Percentiles rank a stretch among this genome's conserved stretches.
Conservation (phyloP, 2,329 filamentous ascomycete genomes). For the Trichoderma koningiopsis region DNA sequence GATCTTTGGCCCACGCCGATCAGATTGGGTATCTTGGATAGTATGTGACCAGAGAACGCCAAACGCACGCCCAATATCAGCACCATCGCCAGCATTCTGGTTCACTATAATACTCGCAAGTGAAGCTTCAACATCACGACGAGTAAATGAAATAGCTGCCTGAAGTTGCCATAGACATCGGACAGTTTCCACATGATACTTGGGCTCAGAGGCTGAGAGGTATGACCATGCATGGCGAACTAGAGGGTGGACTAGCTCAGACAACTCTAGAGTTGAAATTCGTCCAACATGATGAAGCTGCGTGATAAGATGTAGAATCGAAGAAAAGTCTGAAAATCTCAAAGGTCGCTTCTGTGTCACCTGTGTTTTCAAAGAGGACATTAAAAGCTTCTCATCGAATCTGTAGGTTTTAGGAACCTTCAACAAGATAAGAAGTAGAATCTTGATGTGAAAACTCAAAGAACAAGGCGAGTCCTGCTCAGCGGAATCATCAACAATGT, state of each 20-base stretch:
- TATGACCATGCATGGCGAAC: constrained; percentile 77
- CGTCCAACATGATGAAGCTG: constrained; percentile 58
- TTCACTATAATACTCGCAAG: constrained; percentile 69
- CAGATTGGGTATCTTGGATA: constrained; percentile 60
- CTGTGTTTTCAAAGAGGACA: constrained; percentile 54
- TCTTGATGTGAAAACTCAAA: constrained; percentile 59
- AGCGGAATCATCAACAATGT: constrained; percentile 52
- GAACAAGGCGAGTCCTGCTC: constrained; percentile 47
- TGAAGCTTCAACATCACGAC: constrained; percentile 78
- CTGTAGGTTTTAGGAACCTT: constrained; percentile 52
- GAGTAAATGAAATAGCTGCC: constrained; percentile 64
- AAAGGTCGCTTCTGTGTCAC: constrained; percentile 45
- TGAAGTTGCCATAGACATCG: constrained; percentile 86
- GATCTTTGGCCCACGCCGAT: constrained; percentile 53
- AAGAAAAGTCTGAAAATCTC: constrained; percentile 59
- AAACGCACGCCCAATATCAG: constrained; percentile 70
- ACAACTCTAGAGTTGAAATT: constrained; percentile 56
- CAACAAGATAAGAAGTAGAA: constrained; percentile 60
- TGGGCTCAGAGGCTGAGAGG: constrained; percentile 78
- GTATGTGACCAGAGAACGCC: constrained; percentile 82
- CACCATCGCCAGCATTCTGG: constrained; percentile 41
- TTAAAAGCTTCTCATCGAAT: constrained; percentile 49
- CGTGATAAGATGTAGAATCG: constrained; percentile 59
- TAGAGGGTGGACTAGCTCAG: constrained; percentile 66
- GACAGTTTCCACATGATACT: constrained; percentile 92